These are phyloP conservation scores for Crithidia mellificae DNA, from an alignment of 208 protist species.

Conservation along the genomic window DNA sequence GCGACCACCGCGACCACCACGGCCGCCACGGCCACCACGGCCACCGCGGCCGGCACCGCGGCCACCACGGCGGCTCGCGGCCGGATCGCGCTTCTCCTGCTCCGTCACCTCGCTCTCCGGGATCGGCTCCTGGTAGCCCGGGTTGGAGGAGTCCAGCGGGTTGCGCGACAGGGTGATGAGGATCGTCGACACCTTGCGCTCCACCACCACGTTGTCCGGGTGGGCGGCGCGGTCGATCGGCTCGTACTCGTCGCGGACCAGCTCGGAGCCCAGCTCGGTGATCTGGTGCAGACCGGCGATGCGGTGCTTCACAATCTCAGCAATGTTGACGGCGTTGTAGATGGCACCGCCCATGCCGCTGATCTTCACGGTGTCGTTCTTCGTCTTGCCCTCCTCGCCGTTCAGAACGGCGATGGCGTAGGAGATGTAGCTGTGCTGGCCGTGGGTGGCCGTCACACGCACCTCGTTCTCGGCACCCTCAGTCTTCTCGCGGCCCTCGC, in stretches of 20 bases:
- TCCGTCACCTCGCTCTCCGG: constrained; percentile 86
- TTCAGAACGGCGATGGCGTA: constrained; percentile 88
- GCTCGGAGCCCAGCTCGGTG: constrained; percentile 80
- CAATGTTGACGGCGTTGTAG: constrained; percentile 92
- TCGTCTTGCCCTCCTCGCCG: constrained; percentile 77
- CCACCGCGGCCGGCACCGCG: constrained; percentile 44
- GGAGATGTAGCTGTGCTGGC: constrained; percentile 87
- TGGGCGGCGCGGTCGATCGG: constrained; percentile 73
- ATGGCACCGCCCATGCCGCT: constrained; percentile 90
- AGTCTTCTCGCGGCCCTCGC: constrained; percentile 57
- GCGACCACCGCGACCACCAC: constrained; percentile 36
- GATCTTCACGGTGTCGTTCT: constrained; percentile 89
- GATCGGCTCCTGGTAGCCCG: constrained; percentile 92
- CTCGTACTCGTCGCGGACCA: constrained; percentile 90
- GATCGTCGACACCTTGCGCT: constrained; percentile 89
- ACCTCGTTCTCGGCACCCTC: constrained; percentile 87
- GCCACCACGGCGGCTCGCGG: constrained; percentile 36
- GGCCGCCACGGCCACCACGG: constrained; percentile 36
- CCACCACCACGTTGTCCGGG: constrained; percentile 68
- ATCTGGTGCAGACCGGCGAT: constrained; percentile 91
- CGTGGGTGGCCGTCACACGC: constrained; percentile 75
- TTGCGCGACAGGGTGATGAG: constrained; percentile 89
- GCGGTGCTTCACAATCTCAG: constrained; percentile 92
- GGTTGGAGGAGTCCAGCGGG: constrained; percentile 77
- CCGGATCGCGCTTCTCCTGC: constrained; percentile 72